Percentiles rank a stretch among this genome's conserved stretches.
Conservation (phyloP, 352 stramenopile genomes). For the Aphanomyces astaci region DNA sequence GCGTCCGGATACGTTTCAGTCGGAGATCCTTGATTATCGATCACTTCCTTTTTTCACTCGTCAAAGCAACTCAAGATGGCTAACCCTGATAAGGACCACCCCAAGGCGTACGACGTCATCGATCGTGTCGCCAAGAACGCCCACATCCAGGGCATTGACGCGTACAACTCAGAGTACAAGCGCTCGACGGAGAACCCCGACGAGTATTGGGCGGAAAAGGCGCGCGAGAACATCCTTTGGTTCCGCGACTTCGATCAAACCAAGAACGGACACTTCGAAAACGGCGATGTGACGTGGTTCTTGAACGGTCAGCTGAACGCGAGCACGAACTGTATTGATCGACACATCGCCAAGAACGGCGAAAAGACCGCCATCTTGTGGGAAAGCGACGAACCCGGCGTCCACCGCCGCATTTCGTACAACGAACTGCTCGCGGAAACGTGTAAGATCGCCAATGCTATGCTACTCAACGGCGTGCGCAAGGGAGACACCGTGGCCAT, state of each 20-base stretch:
- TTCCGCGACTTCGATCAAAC: conserved; percentile 89
- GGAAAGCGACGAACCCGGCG: conserved; percentile 94
- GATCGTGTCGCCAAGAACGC: conserved; percentile 42
- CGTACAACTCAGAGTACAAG: conserved; percentile 84
- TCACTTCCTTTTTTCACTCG: conserved; percentile 12
- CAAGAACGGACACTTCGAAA: conserved; percentile 74
- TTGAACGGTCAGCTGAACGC: conserved; percentile 92
- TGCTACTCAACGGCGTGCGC: conserved; percentile 80
- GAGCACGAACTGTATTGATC: conserved; percentile 93
- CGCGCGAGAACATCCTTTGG: conserved; percentile 87
- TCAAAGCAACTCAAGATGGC: neutral
- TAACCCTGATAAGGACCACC: neutral
- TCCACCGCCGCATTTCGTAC: conserved; percentile 88
- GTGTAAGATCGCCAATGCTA: conserved; percentile 93
- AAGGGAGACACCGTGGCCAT: conserved; percentile 94
- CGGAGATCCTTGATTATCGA: neutral
- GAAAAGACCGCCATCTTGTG: conserved; percentile 95
- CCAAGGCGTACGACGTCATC: conserved; percentile 27
- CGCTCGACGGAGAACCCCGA: conserved; percentile 80
- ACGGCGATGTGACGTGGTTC: conserved; percentile 95
- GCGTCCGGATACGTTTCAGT: neutral
- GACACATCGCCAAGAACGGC: conserved; percentile 70
- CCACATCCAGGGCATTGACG: conserved; percentile 56
- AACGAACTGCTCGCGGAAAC: conserved; percentile 84
- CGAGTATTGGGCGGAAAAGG: conserved; percentile 89